phyloP scores from a whole-genome alignment of 192 early-diverging fungal genomes.

The Entophlyctis luteolus region DNA sequence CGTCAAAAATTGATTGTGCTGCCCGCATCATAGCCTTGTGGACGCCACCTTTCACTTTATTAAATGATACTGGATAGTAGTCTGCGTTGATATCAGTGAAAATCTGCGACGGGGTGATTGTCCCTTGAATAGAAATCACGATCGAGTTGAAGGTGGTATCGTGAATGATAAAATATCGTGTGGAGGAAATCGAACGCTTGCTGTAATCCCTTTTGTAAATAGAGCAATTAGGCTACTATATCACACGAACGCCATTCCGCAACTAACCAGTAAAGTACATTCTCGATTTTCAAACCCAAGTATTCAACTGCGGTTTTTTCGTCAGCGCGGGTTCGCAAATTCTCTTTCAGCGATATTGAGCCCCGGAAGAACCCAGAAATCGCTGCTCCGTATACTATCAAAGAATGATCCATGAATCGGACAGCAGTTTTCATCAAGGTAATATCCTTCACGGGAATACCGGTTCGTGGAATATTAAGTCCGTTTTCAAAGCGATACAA shows the following conservation, averaged over 20 bases:
- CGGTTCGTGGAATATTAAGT: conserved; percentile 25
- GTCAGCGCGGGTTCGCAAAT: conserved; percentile 28
- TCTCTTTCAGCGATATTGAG: conserved; percentile 12
- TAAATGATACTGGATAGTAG: conserved; percentile 35
- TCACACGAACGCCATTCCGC: no score
- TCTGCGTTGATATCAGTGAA: conserved; percentile 42
- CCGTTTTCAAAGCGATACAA: conserved; percentile 30
- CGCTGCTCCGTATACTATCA: conserved; percentile 19
- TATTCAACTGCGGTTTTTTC: conserved; percentile 40
- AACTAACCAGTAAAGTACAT: conserved; percentile 38
- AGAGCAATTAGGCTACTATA: no score
- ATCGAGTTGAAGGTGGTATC: conserved; percentile 39
- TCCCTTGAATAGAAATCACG: conserved; percentile 40
- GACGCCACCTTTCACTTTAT: conserved; percentile 29
- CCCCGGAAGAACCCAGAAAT: conserved; percentile 18
- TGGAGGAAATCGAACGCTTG: conserved; percentile 35
- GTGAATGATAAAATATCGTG: conserved; percentile 36
- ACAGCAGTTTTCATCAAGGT: not conserved
- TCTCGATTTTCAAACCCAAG: conserved; percentile 29
- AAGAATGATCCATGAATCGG: conserved; percentile 15
- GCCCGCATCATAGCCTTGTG: conserved; percentile 41
- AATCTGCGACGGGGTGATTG: conserved; percentile 24
- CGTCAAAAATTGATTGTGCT: conserved; percentile 36
- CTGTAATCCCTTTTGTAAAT: conserved; percentile 29
- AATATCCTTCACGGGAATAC: conserved; percentile 13